These are phyloP conservation scores for Oryza glaberrima DNA, from an alignment of 176 grass and related monocot species.

Conservation along the genomic window DNA sequence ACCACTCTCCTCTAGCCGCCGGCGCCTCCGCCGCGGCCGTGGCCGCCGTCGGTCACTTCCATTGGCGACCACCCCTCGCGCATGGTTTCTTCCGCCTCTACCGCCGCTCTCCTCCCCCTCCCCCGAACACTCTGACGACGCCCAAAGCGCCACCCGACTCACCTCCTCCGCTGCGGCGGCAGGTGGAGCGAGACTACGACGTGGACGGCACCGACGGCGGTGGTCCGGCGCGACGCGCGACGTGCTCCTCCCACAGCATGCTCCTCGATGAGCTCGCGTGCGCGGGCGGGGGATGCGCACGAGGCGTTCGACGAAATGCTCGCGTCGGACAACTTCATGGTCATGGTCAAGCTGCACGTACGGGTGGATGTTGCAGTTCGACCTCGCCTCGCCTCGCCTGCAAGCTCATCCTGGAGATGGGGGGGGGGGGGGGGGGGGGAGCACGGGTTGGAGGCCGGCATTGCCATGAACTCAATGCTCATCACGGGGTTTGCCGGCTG, in stretches of 20 bases:
- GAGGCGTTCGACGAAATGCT: constrained; percentile 58
- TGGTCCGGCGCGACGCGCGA: not conserved
- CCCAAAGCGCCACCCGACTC: not conserved
- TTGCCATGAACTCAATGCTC: too few species aligned
- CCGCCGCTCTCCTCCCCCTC: not conserved
- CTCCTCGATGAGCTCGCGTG: constrained; percentile 62
- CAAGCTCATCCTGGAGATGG: too few species aligned
- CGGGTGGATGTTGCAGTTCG: constrained; percentile 28
- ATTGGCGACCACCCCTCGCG: constrained; percentile 43
- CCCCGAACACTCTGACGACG: constrained; percentile 16
- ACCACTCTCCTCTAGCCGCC: not conserved
- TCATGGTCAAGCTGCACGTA: constrained; percentile 58
- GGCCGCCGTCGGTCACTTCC: constrained; percentile 32
- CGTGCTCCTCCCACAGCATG: constrained; percentile 52
- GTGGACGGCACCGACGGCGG: constrained; percentile 4
- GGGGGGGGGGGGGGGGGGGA: too few species aligned
- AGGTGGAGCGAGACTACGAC: constrained; percentile 57
- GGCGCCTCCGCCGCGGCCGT: constrained; percentile 10
- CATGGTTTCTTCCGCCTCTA: constrained; percentile 37
- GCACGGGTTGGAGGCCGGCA: too few species aligned
- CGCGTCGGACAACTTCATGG: constrained; percentile 40
- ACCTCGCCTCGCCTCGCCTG: too few species aligned
- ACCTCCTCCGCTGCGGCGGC: not conserved
- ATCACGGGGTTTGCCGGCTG: too few species aligned
- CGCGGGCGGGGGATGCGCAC: constrained; percentile 28